phyloP scores from a whole-genome alignment of 106 monocot genomes.

The Triglochin maritima region DNA sequence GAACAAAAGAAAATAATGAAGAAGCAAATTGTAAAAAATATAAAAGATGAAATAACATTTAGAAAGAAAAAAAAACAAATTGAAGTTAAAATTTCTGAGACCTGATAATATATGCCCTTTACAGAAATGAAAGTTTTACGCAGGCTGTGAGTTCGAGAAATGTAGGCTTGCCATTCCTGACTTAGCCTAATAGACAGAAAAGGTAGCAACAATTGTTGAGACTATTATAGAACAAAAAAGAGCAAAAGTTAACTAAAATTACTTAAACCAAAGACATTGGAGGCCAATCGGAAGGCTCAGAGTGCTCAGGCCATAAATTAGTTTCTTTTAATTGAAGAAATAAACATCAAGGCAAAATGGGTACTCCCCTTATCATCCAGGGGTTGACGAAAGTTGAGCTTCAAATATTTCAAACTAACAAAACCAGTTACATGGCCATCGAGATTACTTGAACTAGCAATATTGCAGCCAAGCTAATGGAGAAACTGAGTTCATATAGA shows the following conservation, averaged over 20 bases:
- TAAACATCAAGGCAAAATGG: too few relatives aligned
- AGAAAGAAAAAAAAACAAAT: background rate
- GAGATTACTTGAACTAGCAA: too few relatives aligned
- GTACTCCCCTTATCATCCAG: too few relatives aligned
- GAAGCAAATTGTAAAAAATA: background rate
- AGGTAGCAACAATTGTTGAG: background rate
- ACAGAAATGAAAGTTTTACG: constrained; percentile 91
- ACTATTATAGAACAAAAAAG: background rate
- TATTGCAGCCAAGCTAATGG: too few relatives aligned
- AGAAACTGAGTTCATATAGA: too few relatives aligned
- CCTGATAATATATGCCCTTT: constrained; percentile 99
- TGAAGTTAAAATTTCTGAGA: background rate
- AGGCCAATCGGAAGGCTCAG: too few relatives aligned
- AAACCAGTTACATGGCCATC: too few relatives aligned
- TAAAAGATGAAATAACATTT: too few relatives aligned
- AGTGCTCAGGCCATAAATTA: too few relatives aligned
- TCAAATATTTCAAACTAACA: too few relatives aligned
- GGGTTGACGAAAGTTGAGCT: too few relatives aligned
- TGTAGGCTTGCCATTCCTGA: constrained; percentile 97
- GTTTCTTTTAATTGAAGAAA: too few relatives aligned
- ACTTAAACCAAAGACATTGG: background rate
- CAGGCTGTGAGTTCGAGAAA: constrained; percentile 71
- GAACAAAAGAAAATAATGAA: constrained; percentile 7
- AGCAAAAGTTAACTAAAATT: background rate
- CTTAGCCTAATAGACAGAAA: constrained; percentile 45